Evolutionary conservation across 202 grass and related monocot genomes (phyloP).

Genomic region (Setaria italica): DNA sequence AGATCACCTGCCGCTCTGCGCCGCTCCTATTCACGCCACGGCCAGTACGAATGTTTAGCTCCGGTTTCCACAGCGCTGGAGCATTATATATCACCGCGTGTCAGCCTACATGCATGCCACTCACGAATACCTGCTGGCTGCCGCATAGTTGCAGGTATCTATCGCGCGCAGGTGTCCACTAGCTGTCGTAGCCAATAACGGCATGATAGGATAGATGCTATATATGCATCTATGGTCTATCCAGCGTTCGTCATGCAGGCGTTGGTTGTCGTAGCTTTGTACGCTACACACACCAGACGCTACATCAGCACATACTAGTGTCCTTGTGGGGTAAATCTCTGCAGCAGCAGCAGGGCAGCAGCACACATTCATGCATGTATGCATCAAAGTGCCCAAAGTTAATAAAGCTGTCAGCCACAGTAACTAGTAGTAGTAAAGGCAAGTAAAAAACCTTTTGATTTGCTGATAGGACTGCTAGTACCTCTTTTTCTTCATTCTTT

Average conservation of each 20-base stretch:
- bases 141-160: too few species aligned
- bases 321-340: not conserved
- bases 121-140: not conserved
- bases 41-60: not conserved
- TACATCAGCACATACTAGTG: not conserved
- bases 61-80: not conserved
- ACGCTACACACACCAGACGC: too few species aligned
- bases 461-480: not conserved
- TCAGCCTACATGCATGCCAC: not conserved
- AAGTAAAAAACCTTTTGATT: conserved; percentile 13
- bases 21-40: not conserved
- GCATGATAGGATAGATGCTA: not conserved
- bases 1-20: not conserved
- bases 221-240: not conserved
- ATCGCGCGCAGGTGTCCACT: too few species aligned
- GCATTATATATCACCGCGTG: not conserved
- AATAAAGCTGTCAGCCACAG: conserved; percentile 37
- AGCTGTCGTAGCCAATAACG: not conserved
- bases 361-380: conserved; percentile 5
- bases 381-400: conserved; percentile 59
- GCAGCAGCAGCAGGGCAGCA: not conserved
- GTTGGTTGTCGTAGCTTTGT: not conserved
- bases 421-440: conserved; percentile 11
- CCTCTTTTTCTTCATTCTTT: not conserved
- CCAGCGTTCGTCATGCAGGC: too few species aligned